Evolutionary conservation across 2,329 filamentous ascomycete species (phyloP).

Genomic region (Beauveria varroae): DNA sequence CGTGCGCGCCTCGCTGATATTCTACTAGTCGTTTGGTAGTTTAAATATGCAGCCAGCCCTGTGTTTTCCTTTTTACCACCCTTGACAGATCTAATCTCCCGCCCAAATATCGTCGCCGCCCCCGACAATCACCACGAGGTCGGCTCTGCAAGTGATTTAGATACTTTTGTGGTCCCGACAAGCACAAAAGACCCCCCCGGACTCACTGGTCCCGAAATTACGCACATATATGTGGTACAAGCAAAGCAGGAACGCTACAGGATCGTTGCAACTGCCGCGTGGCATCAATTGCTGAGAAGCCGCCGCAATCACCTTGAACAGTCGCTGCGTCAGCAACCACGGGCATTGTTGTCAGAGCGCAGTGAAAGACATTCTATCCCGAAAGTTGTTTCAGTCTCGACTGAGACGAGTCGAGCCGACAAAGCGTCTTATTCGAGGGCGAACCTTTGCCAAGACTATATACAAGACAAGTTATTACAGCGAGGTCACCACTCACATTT

Average conservation of each 20-base stretch:
- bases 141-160: not conserved
- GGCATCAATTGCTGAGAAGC: not conserved
- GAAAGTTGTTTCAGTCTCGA: no score
- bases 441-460: no score
- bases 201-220: not conserved
- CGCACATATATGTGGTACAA: not conserved
- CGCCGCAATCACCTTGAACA: no score
- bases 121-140: not conserved
- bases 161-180: not conserved
- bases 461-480: no score
- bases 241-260: not conserved
- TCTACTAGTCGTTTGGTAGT: not conserved
- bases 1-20: not conserved
- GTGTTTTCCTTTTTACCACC: not conserved
- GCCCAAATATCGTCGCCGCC: not conserved
- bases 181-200: not conserved
- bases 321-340: no score
- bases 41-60: conserved; percentile 4
- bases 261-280: not conserved
- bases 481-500: no score
- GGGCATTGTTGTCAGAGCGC: no score
- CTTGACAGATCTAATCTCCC: conserved; percentile 2
- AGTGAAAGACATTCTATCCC: no score
- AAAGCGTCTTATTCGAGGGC: no score
- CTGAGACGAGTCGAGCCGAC: no score